phyloP scores from a whole-genome alignment of 2,329 filamentous ascomycete genomes.

The Arthrobotrys sinensis region DNA sequence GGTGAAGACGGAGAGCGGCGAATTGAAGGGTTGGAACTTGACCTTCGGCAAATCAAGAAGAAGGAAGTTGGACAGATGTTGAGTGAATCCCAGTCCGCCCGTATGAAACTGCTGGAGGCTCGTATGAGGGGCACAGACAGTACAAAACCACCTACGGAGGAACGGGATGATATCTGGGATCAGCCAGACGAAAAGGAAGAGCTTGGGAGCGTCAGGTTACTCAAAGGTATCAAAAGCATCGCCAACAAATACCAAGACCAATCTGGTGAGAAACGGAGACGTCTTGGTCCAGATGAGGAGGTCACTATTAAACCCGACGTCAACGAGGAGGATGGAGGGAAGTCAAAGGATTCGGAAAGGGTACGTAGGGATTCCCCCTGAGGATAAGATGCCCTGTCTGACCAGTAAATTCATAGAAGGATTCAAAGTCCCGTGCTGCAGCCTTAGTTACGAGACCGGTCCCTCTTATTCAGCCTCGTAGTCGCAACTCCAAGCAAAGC shows the following conservation, averaged over 20 bases:
- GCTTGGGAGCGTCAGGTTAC: not conserved
- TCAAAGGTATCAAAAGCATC: constrained; percentile 9
- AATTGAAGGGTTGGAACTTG: constrained; percentile 37
- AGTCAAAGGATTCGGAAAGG: not conserved
- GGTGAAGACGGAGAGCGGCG: not conserved
- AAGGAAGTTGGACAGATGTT: not conserved
- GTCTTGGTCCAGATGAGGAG: not conserved
- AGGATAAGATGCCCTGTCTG: no score
- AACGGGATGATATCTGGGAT: not conserved
- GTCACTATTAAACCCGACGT: not conserved
- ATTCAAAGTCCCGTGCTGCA: not conserved
- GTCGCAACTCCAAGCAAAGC: constrained; percentile 17
- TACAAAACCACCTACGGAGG: not conserved
- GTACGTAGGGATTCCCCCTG: not conserved
- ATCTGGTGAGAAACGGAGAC: not conserved
- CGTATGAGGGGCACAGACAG: constrained; percentile 35
- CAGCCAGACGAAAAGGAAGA: not conserved
- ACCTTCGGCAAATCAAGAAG: constrained; percentile 18
- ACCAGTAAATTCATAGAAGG: not conserved
- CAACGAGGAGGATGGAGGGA: not conserved
- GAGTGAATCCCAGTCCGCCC: constrained; percentile 4
- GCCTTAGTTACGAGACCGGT: not conserved
- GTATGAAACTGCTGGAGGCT: constrained; percentile 42
- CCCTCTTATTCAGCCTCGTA: constrained; percentile 36
- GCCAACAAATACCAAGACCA: not conserved